Conservation (phyloP, 345 rosid genomes). For the Lepidium aucheri region DNA sequence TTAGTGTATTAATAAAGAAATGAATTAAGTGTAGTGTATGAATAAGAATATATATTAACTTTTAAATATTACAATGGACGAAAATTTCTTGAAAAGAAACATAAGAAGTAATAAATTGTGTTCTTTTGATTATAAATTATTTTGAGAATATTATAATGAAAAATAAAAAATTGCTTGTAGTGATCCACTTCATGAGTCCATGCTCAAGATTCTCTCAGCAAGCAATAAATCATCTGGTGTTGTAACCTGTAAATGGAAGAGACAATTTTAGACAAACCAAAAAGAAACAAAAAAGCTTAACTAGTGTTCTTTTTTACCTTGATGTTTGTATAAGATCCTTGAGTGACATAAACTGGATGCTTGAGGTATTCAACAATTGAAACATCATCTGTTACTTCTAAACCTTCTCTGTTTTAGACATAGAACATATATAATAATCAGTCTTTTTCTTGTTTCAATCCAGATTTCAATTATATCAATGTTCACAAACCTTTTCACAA, state of each 20-base stretch:
- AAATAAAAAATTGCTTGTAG: neutral
- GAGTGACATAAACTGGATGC: slow-evolving; percentile 78
- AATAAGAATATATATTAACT: too few relatives aligned
- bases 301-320: slow-evolving; percentile 42
- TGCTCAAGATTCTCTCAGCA: slow-evolving; percentile 72
- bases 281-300: too few relatives aligned
- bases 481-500: slow-evolving; percentile 63
- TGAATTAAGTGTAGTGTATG: too few relatives aligned
- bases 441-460: neutral
- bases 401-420: slow-evolving; percentile 49
- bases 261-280: too few relatives aligned
- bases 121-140: neutral
- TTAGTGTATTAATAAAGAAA: too few relatives aligned
- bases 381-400: slow-evolving; percentile 93
- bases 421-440: neutral
- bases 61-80: too few relatives aligned
- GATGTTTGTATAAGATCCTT: slow-evolving; percentile 93
- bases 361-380: slow-evolving; percentile 89
- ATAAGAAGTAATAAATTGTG: neutral
- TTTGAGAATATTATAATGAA: too few relatives aligned
- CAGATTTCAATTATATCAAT: neutral
- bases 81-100: too few relatives aligned
- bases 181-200: slow-evolving; percentile 9
- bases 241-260: slow-evolving; percentile 50
- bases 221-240: slow-evolving; percentile 88